Evolutionary conservation across 768 basidiomycete species (phyloP).

Genomic region (Auriscalpium vulgare): DNA sequence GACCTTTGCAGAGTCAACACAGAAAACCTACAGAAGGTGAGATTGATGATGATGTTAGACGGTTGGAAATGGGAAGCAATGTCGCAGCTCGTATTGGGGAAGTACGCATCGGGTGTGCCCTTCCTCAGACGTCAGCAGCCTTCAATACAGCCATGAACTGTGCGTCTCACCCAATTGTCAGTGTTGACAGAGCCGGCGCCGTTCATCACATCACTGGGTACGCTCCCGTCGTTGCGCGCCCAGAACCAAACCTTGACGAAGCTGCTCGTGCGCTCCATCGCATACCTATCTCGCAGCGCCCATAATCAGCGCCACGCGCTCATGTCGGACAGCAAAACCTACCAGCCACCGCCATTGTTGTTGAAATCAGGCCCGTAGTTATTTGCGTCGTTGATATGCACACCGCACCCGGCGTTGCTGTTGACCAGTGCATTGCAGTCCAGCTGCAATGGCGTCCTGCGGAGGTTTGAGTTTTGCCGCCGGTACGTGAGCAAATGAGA

Average conservation of each 20-base stretch:
- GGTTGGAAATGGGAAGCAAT: slow-evolving; percentile 24
- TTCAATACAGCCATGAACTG: background rate
- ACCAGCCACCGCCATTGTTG: slow-evolving; percentile 55
- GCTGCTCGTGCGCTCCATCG: slow-evolving; percentile 20
- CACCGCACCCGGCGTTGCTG: slow-evolving; percentile 52
- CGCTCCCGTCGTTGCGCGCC: slow-evolving; percentile 19
- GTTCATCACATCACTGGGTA: slow-evolving; percentile 7
- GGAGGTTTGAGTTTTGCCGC: slow-evolving; percentile 17
- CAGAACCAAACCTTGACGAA: slow-evolving; percentile 31
- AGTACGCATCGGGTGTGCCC: slow-evolving; percentile 17
- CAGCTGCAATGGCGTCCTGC: slow-evolving; percentile 24
- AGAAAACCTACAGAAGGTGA: slow-evolving; percentile 16
- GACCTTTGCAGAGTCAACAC: too few relatives aligned
- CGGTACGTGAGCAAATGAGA: background rate
- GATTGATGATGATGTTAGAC: slow-evolving; percentile 19
- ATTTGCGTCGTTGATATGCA: slow-evolving; percentile 27
- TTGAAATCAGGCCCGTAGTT: slow-evolving; percentile 58
- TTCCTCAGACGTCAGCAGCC: background rate
- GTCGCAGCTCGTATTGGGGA: slow-evolving; percentile 25
- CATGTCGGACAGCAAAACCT: slow-evolving; percentile 9
- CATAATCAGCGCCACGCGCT: background rate
- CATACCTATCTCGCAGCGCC: slow-evolving; percentile 18
- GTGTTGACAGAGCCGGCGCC: slow-evolving; percentile 14
- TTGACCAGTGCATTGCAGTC: slow-evolving; percentile 44
- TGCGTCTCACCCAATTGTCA: slow-evolving; percentile 15